Evolutionary conservation across 768 basidiomycete species (phyloP).

Genomic region (Lentinus tigrinus): DNA sequence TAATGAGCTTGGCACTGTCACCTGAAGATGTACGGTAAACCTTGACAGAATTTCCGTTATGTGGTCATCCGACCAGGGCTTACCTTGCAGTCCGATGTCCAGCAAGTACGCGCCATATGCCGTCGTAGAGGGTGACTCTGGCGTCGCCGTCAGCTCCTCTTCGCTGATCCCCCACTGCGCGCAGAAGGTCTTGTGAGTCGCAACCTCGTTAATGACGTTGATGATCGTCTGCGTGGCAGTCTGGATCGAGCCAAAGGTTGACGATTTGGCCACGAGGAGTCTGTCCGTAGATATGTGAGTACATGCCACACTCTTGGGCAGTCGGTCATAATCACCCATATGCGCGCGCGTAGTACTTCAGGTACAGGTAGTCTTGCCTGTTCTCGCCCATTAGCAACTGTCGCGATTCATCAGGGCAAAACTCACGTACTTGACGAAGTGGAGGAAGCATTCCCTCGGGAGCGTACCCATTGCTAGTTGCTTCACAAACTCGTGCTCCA

Average conservation of each 20-base stretch:
- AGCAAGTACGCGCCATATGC: slow-evolving; percentile 89
- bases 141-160: slow-evolving; percentile 57
- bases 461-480: slow-evolving; percentile 75
- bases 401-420: neutral
- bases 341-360: slow-evolving; percentile 84
- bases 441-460: slow-evolving; percentile 61
- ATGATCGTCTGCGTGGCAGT: slow-evolving; percentile 63
- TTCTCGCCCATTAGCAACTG: neutral
- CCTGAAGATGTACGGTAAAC: slow-evolving; percentile 38
- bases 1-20: slow-evolving; percentile 67
- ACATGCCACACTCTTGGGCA: neutral
- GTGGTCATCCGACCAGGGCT: slow-evolving; percentile 4
- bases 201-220: slow-evolving; percentile 65
- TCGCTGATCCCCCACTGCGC: slow-evolving; percentile 63
- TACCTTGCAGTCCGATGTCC: slow-evolving; percentile 72
- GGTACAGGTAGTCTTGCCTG: slow-evolving; percentile 81
- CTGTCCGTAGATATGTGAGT: slow-evolving; percentile 32
- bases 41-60: neutral
- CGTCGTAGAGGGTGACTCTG: slow-evolving; percentile 69
- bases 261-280: slow-evolving; percentile 76
- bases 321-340: slow-evolving; percentile 48
- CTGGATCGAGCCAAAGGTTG: slow-evolving; percentile 58
- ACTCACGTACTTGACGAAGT: slow-evolving; percentile 75
- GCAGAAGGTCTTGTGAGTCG: slow-evolving; percentile 73
- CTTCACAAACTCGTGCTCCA: slow-evolving; percentile 82